Conservation (phyloP, 306 rosid species). For the Cucurbita pepo region DNA sequence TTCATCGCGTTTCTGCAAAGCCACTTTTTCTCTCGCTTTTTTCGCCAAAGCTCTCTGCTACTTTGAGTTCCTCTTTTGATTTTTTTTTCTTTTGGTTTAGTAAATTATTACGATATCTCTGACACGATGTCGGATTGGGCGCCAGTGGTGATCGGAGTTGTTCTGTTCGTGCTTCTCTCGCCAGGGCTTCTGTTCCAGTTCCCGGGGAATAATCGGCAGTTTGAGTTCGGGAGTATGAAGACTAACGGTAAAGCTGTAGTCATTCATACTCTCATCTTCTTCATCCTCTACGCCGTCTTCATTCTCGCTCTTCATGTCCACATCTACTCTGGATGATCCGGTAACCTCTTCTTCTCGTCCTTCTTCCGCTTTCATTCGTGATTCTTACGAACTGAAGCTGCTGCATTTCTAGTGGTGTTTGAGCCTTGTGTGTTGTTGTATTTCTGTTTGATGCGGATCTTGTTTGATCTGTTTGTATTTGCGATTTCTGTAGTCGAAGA, state of each 20-base stretch:
- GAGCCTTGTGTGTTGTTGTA: not conserved
- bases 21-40: not conserved
- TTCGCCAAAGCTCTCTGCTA: not conserved
- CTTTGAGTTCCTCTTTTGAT: not conserved
- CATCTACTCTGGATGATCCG: conserved; percentile 63
- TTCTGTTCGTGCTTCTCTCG: conserved; percentile 69
- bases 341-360: not conserved
- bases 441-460: not conserved
- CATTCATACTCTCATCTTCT: conserved; percentile 80
- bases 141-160: conserved; percentile 80
- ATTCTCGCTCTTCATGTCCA: conserved; percentile 61
- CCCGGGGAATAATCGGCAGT: conserved; percentile 51
- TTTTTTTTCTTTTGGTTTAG: not conserved
- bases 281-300: conserved; percentile 49
- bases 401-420: not conserved
- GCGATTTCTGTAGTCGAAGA: not conserved
- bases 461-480: not conserved
- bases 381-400: not conserved
- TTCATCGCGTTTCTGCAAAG: not conserved
- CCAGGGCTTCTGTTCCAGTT: conserved; percentile 73
- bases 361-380: not conserved
- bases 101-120: too few relatives aligned
- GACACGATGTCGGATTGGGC: conserved; percentile 84
- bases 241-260: conserved; percentile 82
- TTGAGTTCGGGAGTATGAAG: conserved; percentile 82